phyloP scores from a whole-genome alignment of 2,329 filamentous ascomycete species.

The Colletotrichum cuscutae region DNA sequence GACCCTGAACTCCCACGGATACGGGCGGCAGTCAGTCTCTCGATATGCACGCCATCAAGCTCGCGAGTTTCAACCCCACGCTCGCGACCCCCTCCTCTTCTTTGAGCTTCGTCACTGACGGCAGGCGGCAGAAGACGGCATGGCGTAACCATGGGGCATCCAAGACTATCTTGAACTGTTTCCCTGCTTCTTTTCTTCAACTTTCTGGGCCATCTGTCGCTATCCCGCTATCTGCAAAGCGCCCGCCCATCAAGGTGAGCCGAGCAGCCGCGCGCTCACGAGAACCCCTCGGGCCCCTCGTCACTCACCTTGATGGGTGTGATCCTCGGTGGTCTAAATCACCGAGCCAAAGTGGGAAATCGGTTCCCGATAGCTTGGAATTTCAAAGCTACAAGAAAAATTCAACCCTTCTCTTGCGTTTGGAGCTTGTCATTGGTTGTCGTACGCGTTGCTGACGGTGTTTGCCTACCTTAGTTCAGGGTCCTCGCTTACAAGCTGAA shows the following conservation, averaged over 20 bases:
- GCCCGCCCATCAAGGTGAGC: background rate
- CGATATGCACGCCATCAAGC: conserved; percentile 15
- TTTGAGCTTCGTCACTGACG: background rate
- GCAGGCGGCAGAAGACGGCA: background rate
- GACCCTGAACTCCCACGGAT: background rate
- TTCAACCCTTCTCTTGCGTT: background rate
- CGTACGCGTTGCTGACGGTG: background rate
- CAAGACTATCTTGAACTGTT: background rate
- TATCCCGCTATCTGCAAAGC: background rate
- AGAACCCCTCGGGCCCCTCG: background rate
- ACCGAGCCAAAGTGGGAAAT: background rate
- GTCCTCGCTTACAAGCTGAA: conserved; percentile 4
- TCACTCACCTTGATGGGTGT: background rate
- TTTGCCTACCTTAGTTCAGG: background rate
- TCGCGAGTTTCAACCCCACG: background rate
- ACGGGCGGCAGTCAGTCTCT: background rate
- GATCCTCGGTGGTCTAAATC: background rate
- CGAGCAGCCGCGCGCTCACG: background rate
- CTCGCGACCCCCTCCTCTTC: background rate
- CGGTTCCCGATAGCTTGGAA: background rate
- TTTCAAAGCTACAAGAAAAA: background rate
- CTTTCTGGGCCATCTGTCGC: background rate
- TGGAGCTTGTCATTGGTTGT: background rate
- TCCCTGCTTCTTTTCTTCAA: background rate
- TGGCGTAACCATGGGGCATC: background rate